phyloP scores from a whole-genome alignment of 2,329 filamentous ascomycete species.

The Lachnellula occidentalis region DNA sequence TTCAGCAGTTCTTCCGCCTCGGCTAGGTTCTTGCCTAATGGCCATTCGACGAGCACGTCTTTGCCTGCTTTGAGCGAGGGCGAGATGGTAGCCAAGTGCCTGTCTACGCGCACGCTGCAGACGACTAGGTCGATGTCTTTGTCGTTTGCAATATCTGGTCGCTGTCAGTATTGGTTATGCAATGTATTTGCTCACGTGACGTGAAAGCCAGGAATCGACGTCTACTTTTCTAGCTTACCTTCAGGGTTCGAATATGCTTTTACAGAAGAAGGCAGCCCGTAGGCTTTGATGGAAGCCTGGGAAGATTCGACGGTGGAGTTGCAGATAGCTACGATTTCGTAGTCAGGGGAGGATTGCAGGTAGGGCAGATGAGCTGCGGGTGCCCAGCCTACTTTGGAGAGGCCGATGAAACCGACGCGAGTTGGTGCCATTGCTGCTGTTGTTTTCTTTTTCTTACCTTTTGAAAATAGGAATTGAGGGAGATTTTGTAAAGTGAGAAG shows the following conservation, averaged over 20 bases:
- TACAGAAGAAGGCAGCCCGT: slow-evolving; percentile 33
- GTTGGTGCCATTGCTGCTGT: slow-evolving; percentile 18
- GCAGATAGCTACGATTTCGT: slow-evolving; percentile 44
- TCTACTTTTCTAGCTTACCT: slow-evolving; percentile 11
- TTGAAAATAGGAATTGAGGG: neutral
- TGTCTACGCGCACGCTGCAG: slow-evolving; percentile 39
- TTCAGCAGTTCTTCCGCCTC: slow-evolving; percentile 40
- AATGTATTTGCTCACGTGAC: neutral
- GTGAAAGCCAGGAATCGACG: neutral
- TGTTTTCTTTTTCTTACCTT: neutral
- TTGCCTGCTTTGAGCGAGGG: slow-evolving; percentile 42
- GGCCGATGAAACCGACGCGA: slow-evolving; percentile 21
- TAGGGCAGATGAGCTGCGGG: slow-evolving; percentile 33
- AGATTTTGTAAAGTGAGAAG: neutral
- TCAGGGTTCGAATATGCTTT: slow-evolving; percentile 40
- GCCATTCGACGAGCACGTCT: slow-evolving; percentile 46
- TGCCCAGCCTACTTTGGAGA: slow-evolving; percentile 31
- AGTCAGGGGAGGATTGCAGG: slow-evolving; percentile 26
- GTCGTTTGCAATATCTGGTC: slow-evolving; percentile 38
- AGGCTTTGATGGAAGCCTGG: slow-evolving; percentile 35
- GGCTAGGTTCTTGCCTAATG: slow-evolving; percentile 37
- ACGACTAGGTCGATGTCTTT: slow-evolving; percentile 44
- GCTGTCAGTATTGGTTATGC: neutral
- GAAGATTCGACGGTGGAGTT: slow-evolving; percentile 42
- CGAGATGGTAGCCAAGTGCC: slow-evolving; percentile 37